Evolutionary conservation across 2,329 filamentous ascomycete species (phyloP).

Genomic region (Arthroderma sp.): DNA sequence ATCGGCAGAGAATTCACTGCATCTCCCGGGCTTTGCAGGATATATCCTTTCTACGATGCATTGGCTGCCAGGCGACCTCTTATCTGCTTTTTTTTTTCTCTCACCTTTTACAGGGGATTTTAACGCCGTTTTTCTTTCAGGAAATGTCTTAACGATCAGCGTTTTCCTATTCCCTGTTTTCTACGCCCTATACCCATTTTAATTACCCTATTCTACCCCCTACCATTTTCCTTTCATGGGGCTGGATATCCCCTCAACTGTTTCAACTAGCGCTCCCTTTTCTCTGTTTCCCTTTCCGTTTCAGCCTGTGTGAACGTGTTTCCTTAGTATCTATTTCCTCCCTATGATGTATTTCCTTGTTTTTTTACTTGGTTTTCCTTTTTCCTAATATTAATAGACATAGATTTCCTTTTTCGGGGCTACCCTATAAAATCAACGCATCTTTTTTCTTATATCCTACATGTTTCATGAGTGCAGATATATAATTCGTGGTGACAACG

Average conservation of each 20-base stretch:
- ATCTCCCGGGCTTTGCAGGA: too few relatives aligned
- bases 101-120: too few relatives aligned
- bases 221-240: not conserved
- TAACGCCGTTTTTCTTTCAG: not conserved
- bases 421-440: too few relatives aligned
- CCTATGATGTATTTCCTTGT: not conserved
- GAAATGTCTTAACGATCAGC: constrained; percentile 4
- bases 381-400: not conserved
- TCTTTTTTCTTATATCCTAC: too few relatives aligned
- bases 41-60: too few relatives aligned
- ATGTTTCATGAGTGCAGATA: too few relatives aligned
- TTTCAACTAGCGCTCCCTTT: not conserved
- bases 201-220: not conserved
- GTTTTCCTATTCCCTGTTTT: not conserved
- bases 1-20: not conserved
- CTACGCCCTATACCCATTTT: constrained; percentile 1
- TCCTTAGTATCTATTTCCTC: not conserved
- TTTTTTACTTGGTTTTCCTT: not conserved
- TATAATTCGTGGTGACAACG: too few relatives aligned
- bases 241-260: constrained; percentile 1
- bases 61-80: too few relatives aligned
- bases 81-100: too few relatives aligned
- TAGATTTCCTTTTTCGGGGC: too few relatives aligned
- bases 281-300: not conserved
- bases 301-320: not conserved